Conservation (phyloP, 352 stramenopile species). For the Albugo laibachii region DNA sequence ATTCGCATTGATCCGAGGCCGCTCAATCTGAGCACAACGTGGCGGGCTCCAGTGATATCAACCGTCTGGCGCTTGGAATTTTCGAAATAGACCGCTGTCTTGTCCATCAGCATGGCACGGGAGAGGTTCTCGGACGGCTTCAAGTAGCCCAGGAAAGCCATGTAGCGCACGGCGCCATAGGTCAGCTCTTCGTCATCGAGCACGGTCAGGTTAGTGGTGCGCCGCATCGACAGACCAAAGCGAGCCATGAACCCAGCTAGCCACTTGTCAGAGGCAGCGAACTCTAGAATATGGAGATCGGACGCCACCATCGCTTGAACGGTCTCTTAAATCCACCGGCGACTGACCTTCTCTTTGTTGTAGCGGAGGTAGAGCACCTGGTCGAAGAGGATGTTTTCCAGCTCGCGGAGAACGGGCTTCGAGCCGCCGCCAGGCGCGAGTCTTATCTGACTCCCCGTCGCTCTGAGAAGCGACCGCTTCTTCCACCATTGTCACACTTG, state of each 20-base stretch:
- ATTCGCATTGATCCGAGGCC: background rate
- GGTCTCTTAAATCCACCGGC: constrained; percentile 1
- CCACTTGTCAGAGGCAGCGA: constrained; percentile 4
- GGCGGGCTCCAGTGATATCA: background rate
- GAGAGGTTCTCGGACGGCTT: background rate
- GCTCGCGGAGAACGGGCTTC: constrained; percentile 4
- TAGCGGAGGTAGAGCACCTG: constrained; percentile 1
- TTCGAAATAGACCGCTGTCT: background rate
- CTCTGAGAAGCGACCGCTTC: constrained; percentile 1
- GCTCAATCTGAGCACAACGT: background rate
- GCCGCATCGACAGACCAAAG: constrained; percentile 2
- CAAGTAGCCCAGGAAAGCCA: background rate
- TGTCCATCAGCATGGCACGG: background rate
- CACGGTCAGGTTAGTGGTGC: constrained; percentile 8
- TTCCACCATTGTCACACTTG: constrained; percentile 7
- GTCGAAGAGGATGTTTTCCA: constrained; percentile 6
- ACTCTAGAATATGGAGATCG: too few species aligned
- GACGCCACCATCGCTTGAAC: background rate
- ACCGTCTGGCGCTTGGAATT: background rate
- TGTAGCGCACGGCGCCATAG: constrained; percentile 4
- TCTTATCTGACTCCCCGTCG: background rate
- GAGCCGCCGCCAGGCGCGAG: constrained; percentile 1
- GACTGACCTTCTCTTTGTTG: constrained; percentile 2
- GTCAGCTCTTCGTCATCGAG: constrained; percentile 4
- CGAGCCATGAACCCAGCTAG: constrained; percentile 3